Evolutionary conservation across 2,329 filamentous ascomycete genomes (phyloP).

Genomic region (Clonostachys byssicola): DNA sequence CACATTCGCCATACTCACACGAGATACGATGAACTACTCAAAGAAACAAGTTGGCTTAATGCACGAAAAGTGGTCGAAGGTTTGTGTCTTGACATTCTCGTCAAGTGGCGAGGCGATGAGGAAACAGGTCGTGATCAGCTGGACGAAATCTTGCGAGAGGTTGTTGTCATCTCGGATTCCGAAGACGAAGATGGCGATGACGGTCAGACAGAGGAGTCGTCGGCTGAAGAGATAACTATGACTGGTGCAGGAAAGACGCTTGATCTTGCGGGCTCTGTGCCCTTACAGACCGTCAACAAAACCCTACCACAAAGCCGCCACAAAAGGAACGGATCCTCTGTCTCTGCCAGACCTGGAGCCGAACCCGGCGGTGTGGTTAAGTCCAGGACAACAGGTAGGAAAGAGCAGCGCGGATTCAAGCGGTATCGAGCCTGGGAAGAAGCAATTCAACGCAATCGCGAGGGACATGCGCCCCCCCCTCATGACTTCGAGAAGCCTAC

Average conservation of each 20-base stretch:
- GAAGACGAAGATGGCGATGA: constrained; percentile 38
- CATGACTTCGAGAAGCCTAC: not conserved
- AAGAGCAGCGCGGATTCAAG: constrained; percentile 37
- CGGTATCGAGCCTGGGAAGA: constrained; percentile 40
- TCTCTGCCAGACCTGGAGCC: too few relatives aligned
- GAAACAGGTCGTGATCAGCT: constrained; percentile 64
- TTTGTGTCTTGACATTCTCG: constrained; percentile 58
- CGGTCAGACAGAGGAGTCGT: constrained; percentile 19
- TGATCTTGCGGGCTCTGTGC: not conserved
- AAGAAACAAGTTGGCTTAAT: constrained; percentile 53
- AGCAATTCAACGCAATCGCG: constrained; percentile 24
- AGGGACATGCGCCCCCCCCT: not conserved
- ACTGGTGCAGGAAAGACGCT: constrained; percentile 9
- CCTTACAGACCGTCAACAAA: not conserved
- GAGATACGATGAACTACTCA: constrained; percentile 57
- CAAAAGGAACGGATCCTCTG: not conserved
- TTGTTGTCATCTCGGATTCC: constrained; percentile 61
- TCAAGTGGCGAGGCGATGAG: constrained; percentile 70
- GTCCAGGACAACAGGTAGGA: constrained; percentile 12
- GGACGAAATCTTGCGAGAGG: constrained; percentile 62
- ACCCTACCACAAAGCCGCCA: not conserved
- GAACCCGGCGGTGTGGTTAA: not conserved
- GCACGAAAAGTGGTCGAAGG: constrained; percentile 58
- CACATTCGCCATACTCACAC: constrained; percentile 66
- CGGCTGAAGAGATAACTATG: constrained; percentile 9